Base-by-base conservation (phyloP, 2,329 filamentous ascomycete genomes). In the Talaromyces funiculosus region DNA sequence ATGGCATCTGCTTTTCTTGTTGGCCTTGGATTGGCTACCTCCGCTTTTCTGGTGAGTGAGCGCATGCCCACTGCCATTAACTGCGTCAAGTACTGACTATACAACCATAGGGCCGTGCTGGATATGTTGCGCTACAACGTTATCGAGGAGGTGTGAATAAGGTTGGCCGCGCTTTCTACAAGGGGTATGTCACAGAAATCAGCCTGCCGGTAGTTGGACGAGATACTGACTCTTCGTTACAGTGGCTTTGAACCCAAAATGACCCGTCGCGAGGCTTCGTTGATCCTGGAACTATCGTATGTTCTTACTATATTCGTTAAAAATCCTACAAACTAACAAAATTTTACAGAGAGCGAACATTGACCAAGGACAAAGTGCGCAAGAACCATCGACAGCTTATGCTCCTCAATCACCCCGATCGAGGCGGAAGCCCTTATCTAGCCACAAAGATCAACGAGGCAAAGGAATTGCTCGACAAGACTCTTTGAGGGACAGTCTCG, bases 371-470 rank as follows among this genome's bases (percentile, higher is more conserved):
- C 51, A 94, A 96, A 73, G 82, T 99, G 69, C 90, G 94, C 73
- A 97, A 97, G 80, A 91, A 92, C 68, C 94, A 99, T 78, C 88
- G 94, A 65, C 91, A 88, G 59, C 86, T 97, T 67, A 99, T 99
- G 93, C 86, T 99, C 60, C 82, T 96, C 66, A 99, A 99, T 82
- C 94, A 99, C 76, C 94, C 94, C 65, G 94, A 99, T 82, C 89
- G 94, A 72, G 94, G 94, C 66, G 94, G 94, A 40, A 97, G 92
- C 72, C 94, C 94, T 7, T 99, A 97, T 73, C 80, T 99, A 47
- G 94, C 94, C 14, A 97, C 92, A 58, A 99, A 99, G 77, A 89
- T 99, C 73, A 99, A 99, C 78, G 94, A 99, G 76, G 94, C 94
- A 40, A 99, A 99, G 77, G 93, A 97, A 74, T 85, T 97, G 64